Evolutionary conservation across 164 flowering plant species (phyloP).

Genomic region (Macadamia tetraphylla): DNA sequence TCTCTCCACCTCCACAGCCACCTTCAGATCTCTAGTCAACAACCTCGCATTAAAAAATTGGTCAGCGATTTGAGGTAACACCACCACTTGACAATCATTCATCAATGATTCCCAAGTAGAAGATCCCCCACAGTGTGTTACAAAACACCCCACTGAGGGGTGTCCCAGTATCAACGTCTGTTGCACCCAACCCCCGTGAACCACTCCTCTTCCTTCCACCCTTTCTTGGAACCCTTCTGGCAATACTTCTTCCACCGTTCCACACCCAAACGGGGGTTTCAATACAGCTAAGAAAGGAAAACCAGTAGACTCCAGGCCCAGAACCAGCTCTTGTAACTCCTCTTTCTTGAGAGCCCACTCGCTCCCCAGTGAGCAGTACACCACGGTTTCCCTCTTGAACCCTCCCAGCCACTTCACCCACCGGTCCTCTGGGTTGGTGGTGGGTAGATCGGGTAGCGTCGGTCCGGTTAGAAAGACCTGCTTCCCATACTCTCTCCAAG

Average conservation of each 20-base stretch:
- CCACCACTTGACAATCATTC: too few species aligned
- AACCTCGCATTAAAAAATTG: too few species aligned
- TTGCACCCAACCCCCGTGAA: constrained; percentile 16
- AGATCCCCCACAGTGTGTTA: constrained; percentile 3
- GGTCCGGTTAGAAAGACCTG: constrained; percentile 26
- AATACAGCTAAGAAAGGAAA: constrained; percentile 27
- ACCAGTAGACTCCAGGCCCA: constrained; percentile 35
- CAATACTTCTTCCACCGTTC: too few species aligned
- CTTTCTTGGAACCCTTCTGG: too few species aligned
- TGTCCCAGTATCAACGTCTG: constrained; percentile 10
- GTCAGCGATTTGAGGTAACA: too few species aligned
- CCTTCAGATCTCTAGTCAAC: not conserved
- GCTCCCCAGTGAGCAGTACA: too few species aligned
- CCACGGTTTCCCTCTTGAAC: too few species aligned
- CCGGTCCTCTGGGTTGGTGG: constrained; percentile 13
- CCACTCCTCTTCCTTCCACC: too few species aligned
- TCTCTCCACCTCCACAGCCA: constrained; percentile 28
- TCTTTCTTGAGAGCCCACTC: too few species aligned
- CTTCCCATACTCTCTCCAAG: too few species aligned
- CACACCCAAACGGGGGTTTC: constrained; percentile 2
- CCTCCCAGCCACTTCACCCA: too few species aligned
- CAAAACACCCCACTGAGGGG: too few species aligned
- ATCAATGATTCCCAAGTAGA: constrained; percentile 25
- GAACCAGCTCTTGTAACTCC: constrained; percentile 20
- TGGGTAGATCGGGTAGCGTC: constrained; percentile 20